A percentile compares a stretch with the other conserved stretches of the same genome.
These are phyloP conservation scores for Leptographium galeiforme DNA, from an alignment of 2,329 filamentous ascomycete genomes.

Conservation along the genomic window DNA sequence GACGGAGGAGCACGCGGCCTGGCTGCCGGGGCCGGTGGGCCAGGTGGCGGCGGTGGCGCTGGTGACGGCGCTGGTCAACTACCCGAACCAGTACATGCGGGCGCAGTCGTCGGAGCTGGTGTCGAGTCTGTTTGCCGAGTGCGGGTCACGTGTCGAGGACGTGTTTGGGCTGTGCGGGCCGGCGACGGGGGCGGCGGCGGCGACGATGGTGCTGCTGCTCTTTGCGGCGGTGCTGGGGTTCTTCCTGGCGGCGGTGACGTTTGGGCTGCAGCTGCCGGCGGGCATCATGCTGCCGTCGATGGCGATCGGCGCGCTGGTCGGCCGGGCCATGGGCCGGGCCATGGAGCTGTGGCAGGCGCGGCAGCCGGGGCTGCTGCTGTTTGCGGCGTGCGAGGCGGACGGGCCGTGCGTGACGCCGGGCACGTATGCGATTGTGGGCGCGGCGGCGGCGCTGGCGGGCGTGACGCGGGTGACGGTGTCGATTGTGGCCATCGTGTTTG, in stretches of 20 bases:
- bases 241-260: constrained; percentile 74
- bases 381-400: constrained; percentile 72
- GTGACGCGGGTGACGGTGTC: constrained; percentile 95
- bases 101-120: constrained; percentile 85
- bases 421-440: constrained; percentile 92
- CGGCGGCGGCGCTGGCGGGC: constrained; percentile 83
- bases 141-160: constrained; percentile 68
- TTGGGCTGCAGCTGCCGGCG: constrained; percentile 86
- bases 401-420: constrained; percentile 81
- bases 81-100: constrained; percentile 92
- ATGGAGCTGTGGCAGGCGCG: constrained; percentile 78
- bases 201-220: constrained; percentile 70
- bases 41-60: constrained; percentile 73
- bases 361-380: constrained; percentile 64
- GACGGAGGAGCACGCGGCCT: constrained; percentile 49
- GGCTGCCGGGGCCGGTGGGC: constrained; percentile 57
- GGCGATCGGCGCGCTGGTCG: constrained; percentile 84
- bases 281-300: constrained; percentile 94
- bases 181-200: constrained; percentile 67
- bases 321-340: constrained; percentile 76
- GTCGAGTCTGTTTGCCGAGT: constrained; percentile 84
- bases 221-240: constrained; percentile 76
- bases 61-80: constrained; percentile 80
- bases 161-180: constrained; percentile 83
- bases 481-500: constrained; percentile 99